Evolutionary conservation across 257 asterid species (phyloP).

Genomic region (Gardenia jasminoides): DNA sequence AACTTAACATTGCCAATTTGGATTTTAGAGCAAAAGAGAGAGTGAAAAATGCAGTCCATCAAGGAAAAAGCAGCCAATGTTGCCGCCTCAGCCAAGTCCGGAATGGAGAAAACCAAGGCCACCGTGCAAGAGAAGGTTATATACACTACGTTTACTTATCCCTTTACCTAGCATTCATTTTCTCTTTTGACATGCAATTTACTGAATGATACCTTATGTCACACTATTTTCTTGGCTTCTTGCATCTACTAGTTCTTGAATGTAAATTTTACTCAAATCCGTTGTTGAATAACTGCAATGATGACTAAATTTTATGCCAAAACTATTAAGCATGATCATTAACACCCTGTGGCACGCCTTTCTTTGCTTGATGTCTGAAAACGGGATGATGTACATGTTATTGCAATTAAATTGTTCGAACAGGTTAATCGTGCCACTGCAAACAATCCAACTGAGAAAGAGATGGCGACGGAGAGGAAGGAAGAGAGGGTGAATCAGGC

Average conservation of each 20-base stretch:
- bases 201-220: no score
- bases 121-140: slow-evolving; percentile 57
- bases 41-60: slow-evolving; percentile 44
- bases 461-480: slow-evolving; percentile 52
- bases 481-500: slow-evolving; percentile 47
- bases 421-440: slow-evolving; percentile 56
- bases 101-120: slow-evolving; percentile 71
- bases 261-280: background rate
- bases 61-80: slow-evolving; percentile 61
- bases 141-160: background rate
- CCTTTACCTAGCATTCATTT: no score
- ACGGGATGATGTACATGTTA: background rate
- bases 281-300: background rate
- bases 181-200: background rate
- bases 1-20: no score
- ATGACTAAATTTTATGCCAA: no score
- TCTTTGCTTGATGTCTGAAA: no score
- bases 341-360: no score
- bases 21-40: background rate
- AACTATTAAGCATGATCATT: no score
- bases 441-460: slow-evolving; percentile 41
- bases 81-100: slow-evolving; percentile 71
- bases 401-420: background rate
- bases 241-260: no score
- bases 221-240: no score